Base-by-base conservation (phyloP, 2,329 filamentous ascomycete genomes). In the Pestalotiopsis sp. region DNA sequence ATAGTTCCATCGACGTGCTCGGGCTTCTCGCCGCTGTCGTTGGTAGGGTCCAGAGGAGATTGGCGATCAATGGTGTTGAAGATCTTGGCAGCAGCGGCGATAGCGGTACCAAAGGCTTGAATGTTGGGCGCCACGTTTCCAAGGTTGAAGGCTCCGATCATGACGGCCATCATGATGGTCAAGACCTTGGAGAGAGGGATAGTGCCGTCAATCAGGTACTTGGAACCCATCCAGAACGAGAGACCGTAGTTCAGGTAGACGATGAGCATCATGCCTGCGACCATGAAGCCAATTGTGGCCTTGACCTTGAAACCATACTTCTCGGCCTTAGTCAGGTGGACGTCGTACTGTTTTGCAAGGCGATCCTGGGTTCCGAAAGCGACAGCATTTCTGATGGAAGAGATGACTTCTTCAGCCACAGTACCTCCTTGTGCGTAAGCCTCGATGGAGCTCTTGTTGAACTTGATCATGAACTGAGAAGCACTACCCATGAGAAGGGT, bases 301-400 rank as follows among this genome's bases (percentile, higher is more conserved):
- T 97, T 95, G 76, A 92, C 87, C 74, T 90, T 92, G 80, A 90
- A 90, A 23, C 95, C 96, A 77, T 87, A 94, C 73, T 85, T 87
- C 76, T 96, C 91, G 14, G 94, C 95, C 67, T 88, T 86, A 58
- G 81, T 81, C 39, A 98, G 84, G 78, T 97, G 93, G 2, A 77
- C 78, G 74, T 97, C 93, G 77, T 98, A 98, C 79, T 95, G 92
- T 71, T 87, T 87, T 12, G 95, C 93, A n/a, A 98, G 87, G 71
- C 95, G 94, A 67, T 95, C 92, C 79, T 98, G 95, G 0, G 95
- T 98, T 58, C 94, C 94, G 76, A 98, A 99, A 38, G 96, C 96
- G 7, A 93, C 90, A 6, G 95, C 93, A 76, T 97, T 98, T 71
- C 96, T 91, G 73, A 98, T 92, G 1, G 95, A 98, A 79, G 93